These are phyloP conservation scores for Trematosphaeria pertusa DNA, from an alignment of 2,329 filamentous ascomycete genomes.

Conservation along the genomic window DNA sequence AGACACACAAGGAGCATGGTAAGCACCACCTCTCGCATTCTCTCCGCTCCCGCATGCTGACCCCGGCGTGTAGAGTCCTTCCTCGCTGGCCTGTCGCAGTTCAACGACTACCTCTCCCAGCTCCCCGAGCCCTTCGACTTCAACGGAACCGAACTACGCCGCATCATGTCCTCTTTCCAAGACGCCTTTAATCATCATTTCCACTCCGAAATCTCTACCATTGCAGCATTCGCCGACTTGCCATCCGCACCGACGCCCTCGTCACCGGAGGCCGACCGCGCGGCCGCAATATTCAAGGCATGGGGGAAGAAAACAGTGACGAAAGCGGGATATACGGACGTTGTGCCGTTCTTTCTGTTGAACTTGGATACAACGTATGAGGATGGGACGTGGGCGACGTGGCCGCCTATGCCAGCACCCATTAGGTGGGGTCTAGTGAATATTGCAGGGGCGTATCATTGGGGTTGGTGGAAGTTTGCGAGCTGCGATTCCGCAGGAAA, in stretches of 20 bases:
- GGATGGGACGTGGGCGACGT: constrained; percentile 65
- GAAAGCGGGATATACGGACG: constrained; percentile 65
- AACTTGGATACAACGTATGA: constrained; percentile 68
- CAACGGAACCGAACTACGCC: constrained; percentile 27
- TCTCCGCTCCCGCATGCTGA: not conserved
- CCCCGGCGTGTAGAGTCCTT: constrained; percentile 31
- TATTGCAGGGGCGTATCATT: constrained; percentile 63
- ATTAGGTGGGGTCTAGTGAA: constrained; percentile 68
- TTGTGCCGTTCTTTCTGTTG: constrained; percentile 69
- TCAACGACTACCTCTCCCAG: constrained; percentile 30
- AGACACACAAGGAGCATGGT: constrained; percentile 45
- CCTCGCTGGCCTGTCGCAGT: constrained; percentile 31
- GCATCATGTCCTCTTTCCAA: constrained; percentile 39
- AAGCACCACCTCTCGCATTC: too few species aligned
- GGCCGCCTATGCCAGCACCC: constrained; percentile 69
- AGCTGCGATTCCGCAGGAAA: constrained; percentile 64
- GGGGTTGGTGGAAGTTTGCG: constrained; percentile 69
- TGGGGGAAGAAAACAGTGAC: constrained; percentile 71
- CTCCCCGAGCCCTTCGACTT: constrained; percentile 31
- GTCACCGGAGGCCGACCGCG: constrained; percentile 53
- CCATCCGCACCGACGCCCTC: constrained; percentile 58
- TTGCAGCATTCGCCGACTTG: constrained; percentile 51
- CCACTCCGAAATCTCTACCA: constrained; percentile 43
- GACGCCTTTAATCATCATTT: constrained; percentile 39
- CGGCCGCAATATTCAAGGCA: constrained; percentile 61